A percentile compares a stretch with the other conserved stretches of the same genome.
phyloP scores from a whole-genome alignment of 306 rosid genomes.

The Acmispon strigosus region DNA sequence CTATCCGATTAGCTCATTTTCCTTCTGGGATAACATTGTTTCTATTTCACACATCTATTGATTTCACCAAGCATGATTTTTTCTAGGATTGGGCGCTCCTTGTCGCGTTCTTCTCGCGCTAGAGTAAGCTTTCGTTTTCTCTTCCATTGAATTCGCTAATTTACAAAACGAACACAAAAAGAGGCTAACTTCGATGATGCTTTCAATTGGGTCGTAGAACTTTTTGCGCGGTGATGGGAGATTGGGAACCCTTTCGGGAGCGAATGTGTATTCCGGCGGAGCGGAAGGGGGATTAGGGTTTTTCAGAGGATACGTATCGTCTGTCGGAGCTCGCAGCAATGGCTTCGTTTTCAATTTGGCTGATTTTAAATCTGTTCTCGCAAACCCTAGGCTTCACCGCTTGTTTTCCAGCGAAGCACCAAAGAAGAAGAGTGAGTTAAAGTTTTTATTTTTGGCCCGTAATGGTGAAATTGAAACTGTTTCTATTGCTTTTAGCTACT shows the following conservation, averaged over 20 bases:
- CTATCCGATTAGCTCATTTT: too few relatives aligned
- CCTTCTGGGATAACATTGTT: too few relatives aligned
- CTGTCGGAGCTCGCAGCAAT: slow-evolving; percentile 32
- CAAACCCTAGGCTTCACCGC: slow-evolving; percentile 55
- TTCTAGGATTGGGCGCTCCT: slow-evolving; percentile 57
- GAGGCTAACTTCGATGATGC: neutral
- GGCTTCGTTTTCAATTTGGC: slow-evolving; percentile 33
- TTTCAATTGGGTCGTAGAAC: slow-evolving; percentile 37
- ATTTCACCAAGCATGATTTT: slow-evolving; percentile 39
- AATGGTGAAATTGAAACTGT: neutral
- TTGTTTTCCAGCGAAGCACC: slow-evolving; percentile 76
- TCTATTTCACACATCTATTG: too few relatives aligned
- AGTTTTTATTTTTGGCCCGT: neutral
- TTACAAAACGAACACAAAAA: neutral
- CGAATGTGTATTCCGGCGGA: slow-evolving; percentile 34
- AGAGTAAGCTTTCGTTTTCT: slow-evolving; percentile 30
- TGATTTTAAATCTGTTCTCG: slow-evolving; percentile 40
- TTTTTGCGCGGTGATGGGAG: slow-evolving; percentile 41
- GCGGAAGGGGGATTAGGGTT: slow-evolving; percentile 53
- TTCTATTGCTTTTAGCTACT: neutral
- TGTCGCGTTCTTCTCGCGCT: slow-evolving; percentile 55
- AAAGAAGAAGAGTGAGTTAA: slow-evolving; percentile 85
- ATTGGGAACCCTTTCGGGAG: slow-evolving; percentile 25
- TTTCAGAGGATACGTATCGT: slow-evolving; percentile 46
- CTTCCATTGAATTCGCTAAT: neutral